Evolutionary conservation across 192 early-diverging fungal species (phyloP), one percentile per base, ranked within the genome.

Genomic region (Backusella tuberculispora): DNA sequence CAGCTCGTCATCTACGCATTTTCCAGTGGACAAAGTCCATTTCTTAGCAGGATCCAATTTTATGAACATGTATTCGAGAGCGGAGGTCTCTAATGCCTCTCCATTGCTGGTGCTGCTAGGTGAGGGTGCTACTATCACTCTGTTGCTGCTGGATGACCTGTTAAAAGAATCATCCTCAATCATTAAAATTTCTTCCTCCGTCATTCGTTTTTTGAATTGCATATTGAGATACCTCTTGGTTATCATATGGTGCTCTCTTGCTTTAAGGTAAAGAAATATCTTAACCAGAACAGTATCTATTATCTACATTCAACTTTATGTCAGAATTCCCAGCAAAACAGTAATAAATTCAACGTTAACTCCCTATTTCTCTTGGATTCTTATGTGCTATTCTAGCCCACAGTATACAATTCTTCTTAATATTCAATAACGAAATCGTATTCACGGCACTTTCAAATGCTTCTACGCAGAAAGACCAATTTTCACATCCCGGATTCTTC

Each of bases 1-100:
- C 47, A 48, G 47, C n/a, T 48, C 47, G n/a, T 48, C n/a, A 48
- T 48, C 47, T 10, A 48, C 47, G n/a, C 47, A 48, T 48, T 48
- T 48, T 48, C 47, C 47, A 8, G 47, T 48, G 12, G 47, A 48
- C 12, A 48, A 17, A 48, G 12, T 17, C 47, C 47, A 48, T 48
- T 48, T 48, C 47, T 48, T 48, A 17, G 12, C 14, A 48, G 47
- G 14, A 13, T 48, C 47, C 12, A 48, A 17, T 48, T 17, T 17
- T 17, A 17, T 48, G n/a, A 48, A 48, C 47, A 48, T 48, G n/a
- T 17, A 17, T 48, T 48, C n/a, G 14, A 48, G 12, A 48, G 47
- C 47, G 47, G 47, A 10, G n/a, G 12, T 48, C 2, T 48, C n/a
- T 48, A 8, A 10, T 48, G 12, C 47, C 14, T 48, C 47, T 48